Base-by-base conservation (phyloP, 1,139 yeast species). In the Taphrina wiesneri region DNA sequence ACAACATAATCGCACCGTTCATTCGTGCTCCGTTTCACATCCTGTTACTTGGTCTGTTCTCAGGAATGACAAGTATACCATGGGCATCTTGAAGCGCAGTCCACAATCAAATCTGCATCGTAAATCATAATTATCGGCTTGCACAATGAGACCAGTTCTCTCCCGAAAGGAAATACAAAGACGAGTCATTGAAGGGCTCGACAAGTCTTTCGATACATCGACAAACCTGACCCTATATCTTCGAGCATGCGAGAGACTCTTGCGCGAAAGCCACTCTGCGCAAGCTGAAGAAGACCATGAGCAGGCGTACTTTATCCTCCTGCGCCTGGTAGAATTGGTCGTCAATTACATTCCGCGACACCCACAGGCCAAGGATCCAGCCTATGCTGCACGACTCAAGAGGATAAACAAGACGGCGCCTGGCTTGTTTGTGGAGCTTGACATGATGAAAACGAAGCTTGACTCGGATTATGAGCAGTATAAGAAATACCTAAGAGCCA, bases 281-380 rank as follows among this genome's bases (percentile, higher is more conserved):
- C 64, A 60, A 19, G 64, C 64, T 19, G 65, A 62, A n/a, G 60
- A 46, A 17, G 54, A 62, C 41, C n/a, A 19, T 25, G 53, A 53
- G 11, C 60, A 62, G 54, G 65, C 65, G 28, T 62, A 62, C 32
- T 39, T 62, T 23, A 34, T 62, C 11, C 46, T 45, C 15, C 34
- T 62, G 46, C 53, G 60, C 21, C 39, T 46, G 30, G 65, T 54
- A 9, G 65, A 62, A 46, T 25, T 53, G 26, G 51, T 52, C 11
- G 59, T 62, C 17, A 54, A 43, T 15, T 62, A 52, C 43, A 43
- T 62, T 17, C 65, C 65, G 11, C 30, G 60, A 34, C 65, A 62
- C 32, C 65, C 65, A 9, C 45, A 62, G n/a, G 65, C 65, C 2
- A 53, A 32, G 23, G 54, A 32, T 19, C 54, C 65, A 2, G 47